Base-by-base conservation (phyloP, 805 yeast species). In the Lipomyces kockii region DNA sequence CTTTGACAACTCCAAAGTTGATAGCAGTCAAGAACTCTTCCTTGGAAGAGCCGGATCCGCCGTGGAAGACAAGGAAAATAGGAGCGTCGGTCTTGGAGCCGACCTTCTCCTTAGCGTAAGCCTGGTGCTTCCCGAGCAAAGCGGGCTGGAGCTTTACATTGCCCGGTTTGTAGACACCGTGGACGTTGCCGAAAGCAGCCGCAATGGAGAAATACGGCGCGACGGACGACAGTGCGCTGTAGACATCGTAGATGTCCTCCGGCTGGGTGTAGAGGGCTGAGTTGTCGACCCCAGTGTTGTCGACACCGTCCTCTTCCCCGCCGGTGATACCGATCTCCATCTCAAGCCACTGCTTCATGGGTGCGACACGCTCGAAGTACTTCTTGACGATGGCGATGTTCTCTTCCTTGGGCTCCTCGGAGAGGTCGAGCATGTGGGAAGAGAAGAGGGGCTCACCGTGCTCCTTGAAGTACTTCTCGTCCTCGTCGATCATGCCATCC, bases 291-390 rank as follows among this genome's bases (percentile, higher is more conserved):
- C 87, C 86, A 83, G 94, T 96, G 88, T 95, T 95, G 89, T 95
- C 95, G 78, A 95, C 99, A 89, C 99, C 99, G 80, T 95, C 99
- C 85, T 95, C 99, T 86, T 95, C 99, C 89, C 99, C 99, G 85
- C 99, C 99, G 81, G 99, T 95, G 88, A 95, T 95, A 88, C 99
- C 99, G 80, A 95, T 95, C 87, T 95, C 99, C 99, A 95, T 95
- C 87, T 95, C 99, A 80, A 95, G 88, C 95, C 95, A 95, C 86
- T 94, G 98, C 84, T 87, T 85, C 87, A 94, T 85, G 84, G 90
- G 92, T 81, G 96, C 83, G 88, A 91, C 92, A 84, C 97, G 91
- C 82, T 85, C 85, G 85, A 95, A 94, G 88, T 95, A 95, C 84
- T 91, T 89, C 82, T 83, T 97, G 87, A 98, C 93, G 74, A 91